phyloP scores from a whole-genome alignment of 2,329 filamentous ascomycete species.

The Incumbomyces lentus region DNA sequence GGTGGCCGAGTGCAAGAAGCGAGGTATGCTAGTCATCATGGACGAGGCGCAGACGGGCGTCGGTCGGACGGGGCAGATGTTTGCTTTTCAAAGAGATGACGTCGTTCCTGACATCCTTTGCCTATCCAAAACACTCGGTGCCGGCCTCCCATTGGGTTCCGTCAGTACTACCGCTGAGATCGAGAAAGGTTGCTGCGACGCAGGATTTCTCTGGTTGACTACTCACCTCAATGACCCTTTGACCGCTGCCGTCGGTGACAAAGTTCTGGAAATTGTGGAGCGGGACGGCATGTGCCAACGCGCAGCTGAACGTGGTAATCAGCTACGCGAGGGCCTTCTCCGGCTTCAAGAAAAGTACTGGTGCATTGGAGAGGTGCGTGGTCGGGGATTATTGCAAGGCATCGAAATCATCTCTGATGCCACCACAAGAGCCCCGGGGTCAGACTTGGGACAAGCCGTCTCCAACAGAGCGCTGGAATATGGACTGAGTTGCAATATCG shows the following conservation, averaged over 20 bases:
- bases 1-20: constrained; percentile 41
- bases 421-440: constrained; percentile 36
- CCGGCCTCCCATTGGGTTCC: constrained; percentile 48
- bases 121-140: constrained; percentile 50
- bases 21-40: constrained; percentile 46
- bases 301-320: constrained; percentile 33
- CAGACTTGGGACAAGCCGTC: constrained; percentile 39
- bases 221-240: constrained; percentile 54
- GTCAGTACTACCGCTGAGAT: constrained; percentile 47
- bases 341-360: constrained; percentile 39
- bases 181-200: constrained; percentile 38
- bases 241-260: constrained; percentile 47
- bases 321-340: constrained; percentile 38
- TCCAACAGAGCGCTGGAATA: constrained; percentile 38
- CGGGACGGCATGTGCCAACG: constrained; percentile 44
- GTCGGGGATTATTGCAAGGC: constrained; percentile 47
- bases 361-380: constrained; percentile 52
- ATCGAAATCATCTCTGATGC: constrained; percentile 45
- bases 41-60: constrained; percentile 51
- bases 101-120: constrained; percentile 43
- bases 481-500: constrained; percentile 38
- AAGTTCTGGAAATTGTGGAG: constrained; percentile 50
- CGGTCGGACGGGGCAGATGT: constrained; percentile 46
- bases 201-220: constrained; percentile 46
- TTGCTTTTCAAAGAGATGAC: constrained; percentile 46